Evolutionary conservation across 352 stramenopile species (phyloP).

Genomic region (Phytophthora pinifolia): DNA sequence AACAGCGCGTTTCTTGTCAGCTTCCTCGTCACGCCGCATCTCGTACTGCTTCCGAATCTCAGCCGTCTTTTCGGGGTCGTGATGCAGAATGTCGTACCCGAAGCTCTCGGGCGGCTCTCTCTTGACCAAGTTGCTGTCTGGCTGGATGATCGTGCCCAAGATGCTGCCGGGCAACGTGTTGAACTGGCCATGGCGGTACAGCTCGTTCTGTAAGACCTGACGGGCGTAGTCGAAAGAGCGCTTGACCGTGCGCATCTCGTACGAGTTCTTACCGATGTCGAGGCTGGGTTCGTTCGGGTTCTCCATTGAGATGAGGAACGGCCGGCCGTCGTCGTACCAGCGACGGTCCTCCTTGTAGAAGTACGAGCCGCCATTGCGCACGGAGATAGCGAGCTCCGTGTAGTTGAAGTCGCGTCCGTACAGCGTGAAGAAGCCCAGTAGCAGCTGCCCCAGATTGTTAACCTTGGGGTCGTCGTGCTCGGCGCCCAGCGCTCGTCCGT

Average conservation of each 20-base stretch:
- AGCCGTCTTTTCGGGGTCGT: constrained; percentile 70
- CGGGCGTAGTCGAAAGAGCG: constrained; percentile 90
- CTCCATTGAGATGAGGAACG: constrained; percentile 91
- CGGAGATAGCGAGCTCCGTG: constrained; percentile 89
- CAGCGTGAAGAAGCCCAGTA: constrained; percentile 96
- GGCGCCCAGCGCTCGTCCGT: constrained; percentile 54
- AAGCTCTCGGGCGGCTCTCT: constrained; percentile 54
- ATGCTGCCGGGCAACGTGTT: constrained; percentile 66
- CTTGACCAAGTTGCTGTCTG: constrained; percentile 65
- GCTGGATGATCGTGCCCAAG: constrained; percentile 70
- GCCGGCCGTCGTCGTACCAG: constrained; percentile 71
- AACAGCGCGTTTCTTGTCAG: constrained; percentile 45
- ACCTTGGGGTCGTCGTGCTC: constrained; percentile 64
- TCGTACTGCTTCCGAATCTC: constrained; percentile 67
- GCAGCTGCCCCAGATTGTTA: constrained; percentile 91
- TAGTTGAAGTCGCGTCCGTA: constrained; percentile 96
- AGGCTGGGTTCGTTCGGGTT: constrained; percentile 92
- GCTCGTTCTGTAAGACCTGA: constrained; percentile 72
- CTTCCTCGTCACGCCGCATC: constrained; percentile 56
- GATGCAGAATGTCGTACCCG: constrained; percentile 69
- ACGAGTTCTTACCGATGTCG: constrained; percentile 93
- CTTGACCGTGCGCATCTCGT: constrained; percentile 90
- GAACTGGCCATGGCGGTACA: constrained; percentile 67
- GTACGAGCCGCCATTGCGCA: constrained; percentile 92
- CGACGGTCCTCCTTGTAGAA: constrained; percentile 89